Evolutionary conservation across 2,329 filamentous ascomycete species (phyloP), one percentile per base, ranked within the genome.

Genomic region (Emmonsiellopsis sp.): DNA sequence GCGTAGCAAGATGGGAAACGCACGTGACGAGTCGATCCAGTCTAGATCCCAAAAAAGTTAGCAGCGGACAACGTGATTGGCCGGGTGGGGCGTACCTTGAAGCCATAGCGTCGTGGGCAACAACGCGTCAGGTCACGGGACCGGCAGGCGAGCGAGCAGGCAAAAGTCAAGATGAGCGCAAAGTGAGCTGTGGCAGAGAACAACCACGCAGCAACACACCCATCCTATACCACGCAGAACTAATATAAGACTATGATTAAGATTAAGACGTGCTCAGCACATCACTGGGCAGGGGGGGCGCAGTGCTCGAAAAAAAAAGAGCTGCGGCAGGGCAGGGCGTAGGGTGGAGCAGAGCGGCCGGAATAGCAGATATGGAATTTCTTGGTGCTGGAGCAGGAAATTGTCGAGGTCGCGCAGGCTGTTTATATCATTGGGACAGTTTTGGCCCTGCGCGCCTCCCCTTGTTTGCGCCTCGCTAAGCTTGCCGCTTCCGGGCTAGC

Each of bases 11-110:
- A 42, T 50, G 53, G 26, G 45, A 46, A 41, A 85, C 87, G 82
- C 80, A 91, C 87, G 86, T 91, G 78, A 92, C 87, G 63, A 92
- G 79, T 69, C 87, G 84, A 76, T 91, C 87, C 65, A 92, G 82
- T 80, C 87, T 89, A 65, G 54, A 57, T 32, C 15, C 55, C 53
- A 59, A 60, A 62, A 55, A 50, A 57, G 66, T 71, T 67, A 73
- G 68, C 59, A 60, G 62, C 59, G 58, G 49, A 56, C 62, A 59
- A 62, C 45, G 49, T 48, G 38, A 34, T 51, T 31, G 58, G 51
- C 64, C 61, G 64, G 62, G 56, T 45, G 61, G 31, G 50, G 55
- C 68, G 70, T 65, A 72, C 70, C 70, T 70, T 60, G 70, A 73
- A 64, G 69, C 66, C 70, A 72, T 72, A 61, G 62, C 63, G 62